These are phyloP conservation scores for Curvularia hawaiiensis DNA, from an alignment of 2,329 filamentous ascomycete genomes.

Conservation along the genomic window DNA sequence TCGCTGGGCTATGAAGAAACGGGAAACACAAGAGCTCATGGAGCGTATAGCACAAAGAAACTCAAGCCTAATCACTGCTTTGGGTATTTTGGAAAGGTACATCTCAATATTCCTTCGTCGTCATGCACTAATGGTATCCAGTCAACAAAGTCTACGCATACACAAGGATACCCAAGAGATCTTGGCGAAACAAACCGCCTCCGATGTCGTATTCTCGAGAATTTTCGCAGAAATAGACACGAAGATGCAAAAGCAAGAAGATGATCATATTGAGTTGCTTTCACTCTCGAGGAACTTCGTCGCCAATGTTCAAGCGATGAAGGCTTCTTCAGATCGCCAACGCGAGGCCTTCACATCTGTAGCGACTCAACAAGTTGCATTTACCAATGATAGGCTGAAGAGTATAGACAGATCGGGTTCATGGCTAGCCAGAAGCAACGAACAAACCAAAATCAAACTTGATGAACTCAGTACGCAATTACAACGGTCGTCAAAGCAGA, in stretches of 20 bases:
- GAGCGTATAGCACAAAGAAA: neutral
- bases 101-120: neutral
- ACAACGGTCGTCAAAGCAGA: neutral
- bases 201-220: neutral
- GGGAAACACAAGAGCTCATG: neutral
- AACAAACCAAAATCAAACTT: neutral
- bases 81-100: neutral
- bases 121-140: neutral
- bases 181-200: neutral
- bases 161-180: constrained; percentile 1
- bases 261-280: neutral
- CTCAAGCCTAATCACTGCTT: neutral
- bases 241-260: neutral
- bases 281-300: neutral
- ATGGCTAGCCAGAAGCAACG: neutral
- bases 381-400: neutral
- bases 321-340: neutral
- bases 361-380: neutral
- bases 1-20: neutral
- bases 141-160: constrained; percentile 2
- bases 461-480: neutral
- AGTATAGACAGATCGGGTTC: neutral
- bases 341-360: neutral
- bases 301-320: neutral
- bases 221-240: neutral